phyloP scores from a whole-genome alignment of 805 yeast species.

The Komagataella mondaviorum region DNA sequence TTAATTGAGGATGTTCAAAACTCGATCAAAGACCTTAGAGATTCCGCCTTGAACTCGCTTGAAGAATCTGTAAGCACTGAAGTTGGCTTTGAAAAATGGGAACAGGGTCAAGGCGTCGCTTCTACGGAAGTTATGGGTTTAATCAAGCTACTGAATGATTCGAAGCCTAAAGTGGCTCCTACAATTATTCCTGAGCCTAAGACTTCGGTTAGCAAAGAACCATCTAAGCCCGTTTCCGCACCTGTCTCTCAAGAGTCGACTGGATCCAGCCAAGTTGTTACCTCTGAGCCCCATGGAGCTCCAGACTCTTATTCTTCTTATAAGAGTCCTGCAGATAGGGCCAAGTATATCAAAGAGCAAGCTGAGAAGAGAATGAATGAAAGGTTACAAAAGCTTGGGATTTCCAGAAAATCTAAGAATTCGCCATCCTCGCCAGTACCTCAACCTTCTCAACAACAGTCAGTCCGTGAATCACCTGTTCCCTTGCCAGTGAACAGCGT shows the following conservation, averaged over 20 bases:
- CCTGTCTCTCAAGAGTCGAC: conserved; percentile 1
- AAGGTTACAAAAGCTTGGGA: conserved; percentile 69
- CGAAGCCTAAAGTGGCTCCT: conserved; percentile 10
- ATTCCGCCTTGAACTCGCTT: conserved; percentile 21
- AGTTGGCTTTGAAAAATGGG: conserved; percentile 61
- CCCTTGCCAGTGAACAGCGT: conserved; percentile 5
- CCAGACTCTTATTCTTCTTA: conserved; percentile 12
- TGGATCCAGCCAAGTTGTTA: conserved; percentile 1
- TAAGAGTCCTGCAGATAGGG: conserved; percentile 49
- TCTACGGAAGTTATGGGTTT: conserved; percentile 47
- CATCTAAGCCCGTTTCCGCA: not conserved
- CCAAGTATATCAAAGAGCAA: conserved; percentile 74
- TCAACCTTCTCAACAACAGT: not conserved
- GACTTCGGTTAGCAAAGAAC: not conserved
- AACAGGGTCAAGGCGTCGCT: conserved; percentile 65
- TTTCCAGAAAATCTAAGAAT: conserved; percentile 25
- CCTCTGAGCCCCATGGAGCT: conserved; percentile 1
- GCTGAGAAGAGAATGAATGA: conserved; percentile 77
- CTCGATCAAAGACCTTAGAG: conserved; percentile 48
- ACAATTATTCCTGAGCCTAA: conserved; percentile 6
- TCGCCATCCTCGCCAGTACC: conserved; percentile 1
- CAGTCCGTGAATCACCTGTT: conserved; percentile 5
- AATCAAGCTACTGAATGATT: conserved; percentile 36
- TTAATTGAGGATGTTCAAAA: conserved; percentile 61
- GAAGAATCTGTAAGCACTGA: conserved; percentile 18